Percentiles rank a stretch among this genome's conserved stretches.
These are phyloP conservation scores for Psilocybe cubensis DNA, from an alignment of 768 basidiomycete genomes.

Conservation along the genomic window DNA sequence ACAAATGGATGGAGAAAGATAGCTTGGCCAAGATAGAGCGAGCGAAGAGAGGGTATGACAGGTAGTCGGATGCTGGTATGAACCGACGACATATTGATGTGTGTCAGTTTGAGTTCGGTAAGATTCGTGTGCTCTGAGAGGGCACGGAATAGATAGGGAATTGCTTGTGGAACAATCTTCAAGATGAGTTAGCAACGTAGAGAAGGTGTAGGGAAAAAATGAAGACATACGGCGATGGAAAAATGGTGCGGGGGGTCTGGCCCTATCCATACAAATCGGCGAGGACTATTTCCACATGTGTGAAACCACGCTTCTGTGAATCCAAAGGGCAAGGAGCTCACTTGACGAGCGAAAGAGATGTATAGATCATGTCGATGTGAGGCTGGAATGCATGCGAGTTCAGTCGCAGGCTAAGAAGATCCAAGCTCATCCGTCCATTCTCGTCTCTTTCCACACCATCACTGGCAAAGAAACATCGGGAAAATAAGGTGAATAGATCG, in stretches of 20 bases:
- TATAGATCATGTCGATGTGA: conserved; percentile 24
- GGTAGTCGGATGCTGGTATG: conserved; percentile 26
- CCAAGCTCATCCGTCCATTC: conserved; percentile 24
- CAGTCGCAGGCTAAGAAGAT: conserved; percentile 25
- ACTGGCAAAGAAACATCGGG: conserved; percentile 10
- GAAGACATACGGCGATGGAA: conserved; percentile 55
- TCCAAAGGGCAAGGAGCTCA: neutral
- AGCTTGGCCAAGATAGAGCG: conserved; percentile 53
- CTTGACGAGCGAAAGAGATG: conserved; percentile 30
- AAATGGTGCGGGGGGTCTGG: conserved; percentile 66
- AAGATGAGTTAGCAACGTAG: neutral
- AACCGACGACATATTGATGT: conserved; percentile 32
- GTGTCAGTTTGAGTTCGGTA: conserved; percentile 48
- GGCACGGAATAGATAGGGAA: conserved; percentile 41
- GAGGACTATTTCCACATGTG: conserved; percentile 36
- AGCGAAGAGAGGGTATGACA: conserved; percentile 39
- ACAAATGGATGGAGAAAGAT: conserved; percentile 45
- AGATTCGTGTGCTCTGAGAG: conserved; percentile 47
- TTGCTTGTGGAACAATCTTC: conserved; percentile 48
- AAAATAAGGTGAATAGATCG: conserved; percentile 21
- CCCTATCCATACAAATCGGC: conserved; percentile 57
- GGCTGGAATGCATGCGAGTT: conserved; percentile 29
- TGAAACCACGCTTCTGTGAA: neutral
- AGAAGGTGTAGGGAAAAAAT: neutral
- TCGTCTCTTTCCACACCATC: conserved; percentile 21